Evolutionary conservation across 495 filamentous ascomycete species (phyloP), one percentile per base, ranked within the genome.

Genomic region (Elasticomyces elasticus): DNA sequence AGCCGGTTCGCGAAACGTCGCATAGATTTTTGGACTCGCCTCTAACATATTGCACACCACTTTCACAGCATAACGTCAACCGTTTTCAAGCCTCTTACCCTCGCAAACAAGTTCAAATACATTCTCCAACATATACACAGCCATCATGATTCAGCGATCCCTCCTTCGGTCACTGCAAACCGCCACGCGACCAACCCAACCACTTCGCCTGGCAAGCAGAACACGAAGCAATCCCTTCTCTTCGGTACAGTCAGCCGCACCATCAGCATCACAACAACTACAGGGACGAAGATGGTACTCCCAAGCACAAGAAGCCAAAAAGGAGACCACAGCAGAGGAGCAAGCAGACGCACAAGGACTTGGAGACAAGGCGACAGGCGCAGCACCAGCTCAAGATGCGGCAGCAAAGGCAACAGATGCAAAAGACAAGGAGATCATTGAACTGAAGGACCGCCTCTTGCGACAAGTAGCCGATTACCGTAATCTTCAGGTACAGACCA

Each of bases 381-480:
- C 35, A 17, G 47, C 28, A 49, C 9, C 54, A 15, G 47, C 53
- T 26, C 40, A 45, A n/a, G 59, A 79, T 31, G 64, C 72, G 13
- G 2, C 75, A 40, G 70, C 70, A 50, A 77, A 77, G 67, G 82
- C 94, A 74, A 68, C 95, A 9, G 89, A 95, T 68, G 76, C 80
- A 45, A 94, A 90, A 76, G 82, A 86, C 40, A 84, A 81, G 67
- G 90, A 97, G 66, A 77, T 81, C 30, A 70, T 85, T 57, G 88
- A 95, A 43, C 75, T 90, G 69, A 97, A 95, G 81, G 92, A 97
- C 70, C 89, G 85, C 72, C 94, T 85, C 69, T 80, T 92, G 46
- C 92, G 92, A 62, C 84, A 82, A 42, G 86, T 95, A 56, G 92
- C 92, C 67, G 92, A 97, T 59, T 97, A 90, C 78, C 87, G 87